Conservation (phyloP, 169 alveolate genomes). For the Plasmodium relictum region DNA sequence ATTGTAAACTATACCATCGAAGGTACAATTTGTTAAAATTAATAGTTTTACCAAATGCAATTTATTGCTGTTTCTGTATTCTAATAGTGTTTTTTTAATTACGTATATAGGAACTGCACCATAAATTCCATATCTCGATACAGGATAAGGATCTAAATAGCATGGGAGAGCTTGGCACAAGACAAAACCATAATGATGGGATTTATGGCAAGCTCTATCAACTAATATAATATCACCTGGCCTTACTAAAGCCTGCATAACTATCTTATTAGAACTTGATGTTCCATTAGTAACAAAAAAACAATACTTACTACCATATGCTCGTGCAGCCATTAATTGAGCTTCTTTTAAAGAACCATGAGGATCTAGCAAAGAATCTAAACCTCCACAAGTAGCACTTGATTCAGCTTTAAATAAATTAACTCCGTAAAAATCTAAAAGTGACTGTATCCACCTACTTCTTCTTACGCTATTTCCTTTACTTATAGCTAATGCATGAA, state of each 20-base stretch:
- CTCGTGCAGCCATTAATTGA: conserved; percentile 82
- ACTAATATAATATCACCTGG: conserved; percentile 84
- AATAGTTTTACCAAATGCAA: conserved; percentile 69
- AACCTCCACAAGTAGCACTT: conserved; percentile 85
- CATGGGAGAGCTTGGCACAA: conserved; percentile 81
- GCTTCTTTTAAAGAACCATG: conserved; percentile 85
- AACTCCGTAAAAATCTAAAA: conserved; percentile 83
- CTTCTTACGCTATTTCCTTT: conserved; percentile 81
- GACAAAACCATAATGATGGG: conserved; percentile 84
- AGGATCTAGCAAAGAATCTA: conserved; percentile 83
- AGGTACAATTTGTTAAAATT: conserved; percentile 81
- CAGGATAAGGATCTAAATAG: conserved; percentile 83
- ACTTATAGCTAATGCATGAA: conserved; percentile 85
- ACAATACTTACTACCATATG: conserved; percentile 80
- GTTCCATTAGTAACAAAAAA: conserved; percentile 86
- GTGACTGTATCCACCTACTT: conserved; percentile 80
- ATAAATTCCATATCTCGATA: conserved; percentile 79
- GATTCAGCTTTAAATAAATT: conserved; percentile 84
- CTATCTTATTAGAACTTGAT: conserved; percentile 82
- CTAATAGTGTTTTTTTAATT: conserved; percentile 78
- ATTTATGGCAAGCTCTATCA: conserved; percentile 84
- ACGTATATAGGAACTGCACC: conserved; percentile 81
- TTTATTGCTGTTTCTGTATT: conserved; percentile 75
- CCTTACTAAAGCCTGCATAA: conserved; percentile 80
- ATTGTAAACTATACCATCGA: conserved; percentile 84